These are phyloP conservation scores for Venturia pyrina DNA, from an alignment of 2,329 filamentous ascomycete genomes.

Conservation along the genomic window DNA sequence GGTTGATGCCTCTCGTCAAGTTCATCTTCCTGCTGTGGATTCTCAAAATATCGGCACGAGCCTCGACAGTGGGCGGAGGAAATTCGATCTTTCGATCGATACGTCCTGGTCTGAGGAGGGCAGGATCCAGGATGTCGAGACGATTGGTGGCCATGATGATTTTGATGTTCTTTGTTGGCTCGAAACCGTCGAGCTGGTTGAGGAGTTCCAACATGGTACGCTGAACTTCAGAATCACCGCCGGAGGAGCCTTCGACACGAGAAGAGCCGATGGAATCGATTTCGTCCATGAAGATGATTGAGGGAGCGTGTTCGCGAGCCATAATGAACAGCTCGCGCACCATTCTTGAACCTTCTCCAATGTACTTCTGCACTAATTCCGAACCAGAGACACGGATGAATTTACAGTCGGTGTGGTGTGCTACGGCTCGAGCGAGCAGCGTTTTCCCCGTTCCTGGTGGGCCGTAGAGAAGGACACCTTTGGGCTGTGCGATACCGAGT, in stretches of 20 bases:
- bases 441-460: slow-evolving; percentile 97
- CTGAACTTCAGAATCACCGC: slow-evolving; percentile 95
- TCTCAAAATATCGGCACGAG: slow-evolving; percentile 90
- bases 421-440: slow-evolving; percentile 84
- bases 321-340: slow-evolving; percentile 98
- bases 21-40: slow-evolving; percentile 99
- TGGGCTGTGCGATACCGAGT: slow-evolving; percentile 96
- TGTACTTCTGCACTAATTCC: slow-evolving; percentile 98
- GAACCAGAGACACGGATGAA: slow-evolving; percentile 96
- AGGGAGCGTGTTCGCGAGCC: slow-evolving; percentile 94
- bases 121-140: slow-evolving; percentile 92
- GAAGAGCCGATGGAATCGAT: slow-evolving; percentile 98
- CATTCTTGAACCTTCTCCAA: slow-evolving; percentile 96
- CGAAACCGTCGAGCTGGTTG: slow-evolving; percentile 97
- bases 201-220: slow-evolving; percentile 96
- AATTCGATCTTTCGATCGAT: slow-evolving; percentile 99
- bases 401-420: slow-evolving; percentile 97
- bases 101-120: slow-evolving; percentile 85
- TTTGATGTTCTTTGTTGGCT: slow-evolving; percentile 99
- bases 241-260: slow-evolving; percentile 88
- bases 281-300: slow-evolving; percentile 99
- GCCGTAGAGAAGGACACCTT: slow-evolving; percentile 92
- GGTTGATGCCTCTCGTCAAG: slow-evolving; percentile 89
- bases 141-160: slow-evolving; percentile 99
- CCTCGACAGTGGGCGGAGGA: slow-evolving; percentile 90